Evolutionary conservation across 352 stramenopile genomes (phyloP), one percentile per base, ranked within the genome.

Genomic region (Phytopythium montanum): DNA sequence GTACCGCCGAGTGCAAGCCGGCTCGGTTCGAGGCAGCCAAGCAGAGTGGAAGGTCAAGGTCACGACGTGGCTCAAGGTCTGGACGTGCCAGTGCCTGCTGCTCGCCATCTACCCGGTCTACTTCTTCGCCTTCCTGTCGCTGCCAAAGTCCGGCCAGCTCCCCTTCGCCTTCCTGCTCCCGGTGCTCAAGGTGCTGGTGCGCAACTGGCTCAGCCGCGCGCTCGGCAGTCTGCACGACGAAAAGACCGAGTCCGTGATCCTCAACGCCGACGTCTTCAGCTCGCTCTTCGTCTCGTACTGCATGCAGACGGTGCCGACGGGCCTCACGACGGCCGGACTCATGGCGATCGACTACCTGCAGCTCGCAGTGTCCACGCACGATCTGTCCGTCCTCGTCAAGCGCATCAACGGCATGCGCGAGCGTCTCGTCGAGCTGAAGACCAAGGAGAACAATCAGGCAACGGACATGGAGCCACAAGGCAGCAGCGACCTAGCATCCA

Each of bases 281-380:
- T 52, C 62, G n/a, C 26, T 70, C 3, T 70, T 73, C 26, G 50
- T 69, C 5, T 59, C 62, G 1, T 73, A 67, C 62, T 64, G 66
- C n/a, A 70, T 70, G 57, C 62, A 69, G 19, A 70, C 62, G 18
- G 65, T 60, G 3, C 66, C 66, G 1, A 66, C 62, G 2, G 39
- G 69, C 12, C 51, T 54, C 3, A 66, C 61, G 1, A 64, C 65
- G 3, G 12, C 69, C 1, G 62, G 46, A 7, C 50, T 76, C 18
- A 72, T 76, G n/a, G 52, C 34, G 5, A 63, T 76, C 23, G 72
- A 78, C 33, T 61, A 26, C 1, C 42, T 50, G 2, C 66, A 73
- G 48, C 65, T 73, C 53, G 29, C 54, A 2, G 52, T 56, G 12
- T 67, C 59, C 18, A 59, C 68, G 14, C 55, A 60, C 13, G 62